Percentiles rank a stretch among this genome's conserved stretches.
Evolutionary conservation across 2,329 filamentous ascomycete species (phyloP).

Genomic region (Hypomyces perniciosus): DNA sequence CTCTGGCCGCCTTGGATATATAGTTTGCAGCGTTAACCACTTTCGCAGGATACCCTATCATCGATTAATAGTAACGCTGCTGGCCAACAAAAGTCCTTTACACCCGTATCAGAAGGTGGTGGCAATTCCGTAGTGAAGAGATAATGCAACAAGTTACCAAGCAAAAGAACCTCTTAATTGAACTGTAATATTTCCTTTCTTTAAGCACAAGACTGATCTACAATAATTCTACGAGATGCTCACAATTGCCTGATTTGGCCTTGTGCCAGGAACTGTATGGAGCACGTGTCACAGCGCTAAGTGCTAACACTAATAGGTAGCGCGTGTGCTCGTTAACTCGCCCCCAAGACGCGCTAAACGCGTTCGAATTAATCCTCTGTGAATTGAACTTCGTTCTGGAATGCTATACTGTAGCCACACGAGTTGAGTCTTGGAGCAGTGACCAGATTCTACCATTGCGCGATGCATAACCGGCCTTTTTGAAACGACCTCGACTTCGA

Average conservation of each 20-base stretch:
- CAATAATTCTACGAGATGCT: background rate
- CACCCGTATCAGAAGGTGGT: too few relatives aligned
- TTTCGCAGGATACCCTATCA: too few relatives aligned
- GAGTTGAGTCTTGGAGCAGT: background rate
- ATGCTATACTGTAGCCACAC: background rate
- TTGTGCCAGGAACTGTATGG: background rate
- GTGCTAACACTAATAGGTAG: background rate
- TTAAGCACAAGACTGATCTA: too few relatives aligned
- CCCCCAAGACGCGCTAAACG: constrained; percentile 9
- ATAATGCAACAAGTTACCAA: too few relatives aligned
- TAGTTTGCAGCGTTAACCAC: too few relatives aligned
- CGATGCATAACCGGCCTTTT: background rate
- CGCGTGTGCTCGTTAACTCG: constrained; percentile 1
- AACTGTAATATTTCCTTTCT: too few relatives aligned
- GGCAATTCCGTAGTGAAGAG: too few relatives aligned
- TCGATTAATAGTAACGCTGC: too few relatives aligned
- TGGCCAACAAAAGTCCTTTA: too few relatives aligned
- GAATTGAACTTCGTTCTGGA: constrained; percentile 2
- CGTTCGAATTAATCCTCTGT: constrained; percentile 9
- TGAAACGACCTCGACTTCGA: background rate
- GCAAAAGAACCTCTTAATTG: too few relatives aligned
- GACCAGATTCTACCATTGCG: background rate
- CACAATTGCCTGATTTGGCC: constrained; percentile 4
- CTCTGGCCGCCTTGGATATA: too few relatives aligned
- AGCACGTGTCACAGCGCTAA: constrained; percentile 5